phyloP scores from a whole-genome alignment of 148 eudicot genomes.

The Rhododendron henanense region DNA sequence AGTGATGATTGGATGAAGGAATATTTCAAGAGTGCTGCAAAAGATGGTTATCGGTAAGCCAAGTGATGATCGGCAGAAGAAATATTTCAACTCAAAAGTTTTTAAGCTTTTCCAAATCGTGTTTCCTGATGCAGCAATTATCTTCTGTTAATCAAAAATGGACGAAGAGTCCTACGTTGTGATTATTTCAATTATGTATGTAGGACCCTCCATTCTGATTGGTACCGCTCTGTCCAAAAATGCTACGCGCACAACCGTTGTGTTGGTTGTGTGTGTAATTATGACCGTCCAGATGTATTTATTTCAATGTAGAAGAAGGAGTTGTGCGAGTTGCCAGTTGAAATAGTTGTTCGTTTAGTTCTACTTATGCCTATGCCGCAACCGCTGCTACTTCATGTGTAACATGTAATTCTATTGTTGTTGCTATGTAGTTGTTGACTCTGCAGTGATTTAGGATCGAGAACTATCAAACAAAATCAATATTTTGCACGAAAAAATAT shows the following conservation, averaged over 20 bases:
- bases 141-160: not conserved
- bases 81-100: not conserved
- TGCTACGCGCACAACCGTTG: no score
- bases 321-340: not conserved
- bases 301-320: not conserved
- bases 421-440: not conserved
- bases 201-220: no score
- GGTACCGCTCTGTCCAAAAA: no score
- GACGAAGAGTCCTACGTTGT: not conserved
- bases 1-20: no score
- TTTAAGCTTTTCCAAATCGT: not conserved
- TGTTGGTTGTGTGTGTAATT: no score
- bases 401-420: not conserved
- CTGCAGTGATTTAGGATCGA: no score
- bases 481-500: no score
- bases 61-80: no score
- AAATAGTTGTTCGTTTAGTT: not conserved
- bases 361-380: not conserved
- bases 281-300: not conserved
- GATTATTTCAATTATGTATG: no score
- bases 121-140: not conserved
- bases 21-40: no score
- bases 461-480: no score
- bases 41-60: no score
- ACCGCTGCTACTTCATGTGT: not conserved